Percentiles rank a stretch among this genome's conserved stretches.
Conservation (phyloP, 768 basidiomycete species). For the Suillus weaverae region DNA sequence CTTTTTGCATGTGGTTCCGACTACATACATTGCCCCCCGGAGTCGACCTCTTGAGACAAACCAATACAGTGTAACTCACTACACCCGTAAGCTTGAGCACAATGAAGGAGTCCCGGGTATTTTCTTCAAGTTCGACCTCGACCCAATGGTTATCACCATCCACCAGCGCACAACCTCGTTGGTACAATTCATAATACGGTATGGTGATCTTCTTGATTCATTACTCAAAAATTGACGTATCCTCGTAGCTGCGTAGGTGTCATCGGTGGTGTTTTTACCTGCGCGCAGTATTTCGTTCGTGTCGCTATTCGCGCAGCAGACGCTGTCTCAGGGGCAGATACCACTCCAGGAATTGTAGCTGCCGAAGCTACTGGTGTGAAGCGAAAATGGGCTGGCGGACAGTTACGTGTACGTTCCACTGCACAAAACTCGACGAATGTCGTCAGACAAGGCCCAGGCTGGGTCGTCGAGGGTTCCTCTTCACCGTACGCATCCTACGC, state of each 20-base stretch:
- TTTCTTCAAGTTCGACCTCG: conserved; percentile 98
- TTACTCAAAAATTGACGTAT: conserved; percentile 2
- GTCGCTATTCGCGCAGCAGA: conserved; percentile 64
- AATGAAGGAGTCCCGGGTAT: conserved; percentile 86
- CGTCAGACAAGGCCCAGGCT: conserved; percentile 57
- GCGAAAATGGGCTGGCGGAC: conserved; percentile 67
- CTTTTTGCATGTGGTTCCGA: conserved; percentile 93
- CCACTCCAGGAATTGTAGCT: conserved; percentile 57
- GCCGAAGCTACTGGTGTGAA: conserved; percentile 65
- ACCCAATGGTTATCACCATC: conserved; percentile 83
- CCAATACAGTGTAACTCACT: conserved; percentile 95
- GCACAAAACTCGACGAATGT: conserved; percentile 35
- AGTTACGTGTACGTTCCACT: conserved; percentile 57
- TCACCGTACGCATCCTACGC: conserved; percentile 39
- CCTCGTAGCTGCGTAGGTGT: conserved; percentile 77
- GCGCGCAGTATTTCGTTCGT: conserved; percentile 74
- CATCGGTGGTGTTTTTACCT: conserved; percentile 88
- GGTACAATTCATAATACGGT: conserved; percentile 77
- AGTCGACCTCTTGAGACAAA: conserved; percentile 64
- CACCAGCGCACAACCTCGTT: conserved; percentile 87
- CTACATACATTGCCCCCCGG: conserved; percentile 83
- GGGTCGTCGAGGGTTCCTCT: conserved; percentile 52
- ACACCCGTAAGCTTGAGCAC: conserved; percentile 72
- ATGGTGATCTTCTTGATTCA: conserved; percentile 8
- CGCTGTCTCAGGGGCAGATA: conserved; percentile 56